These are phyloP conservation scores for Megacollybia marginata DNA, from an alignment of 768 basidiomycete genomes.

Conservation along the genomic window DNA sequence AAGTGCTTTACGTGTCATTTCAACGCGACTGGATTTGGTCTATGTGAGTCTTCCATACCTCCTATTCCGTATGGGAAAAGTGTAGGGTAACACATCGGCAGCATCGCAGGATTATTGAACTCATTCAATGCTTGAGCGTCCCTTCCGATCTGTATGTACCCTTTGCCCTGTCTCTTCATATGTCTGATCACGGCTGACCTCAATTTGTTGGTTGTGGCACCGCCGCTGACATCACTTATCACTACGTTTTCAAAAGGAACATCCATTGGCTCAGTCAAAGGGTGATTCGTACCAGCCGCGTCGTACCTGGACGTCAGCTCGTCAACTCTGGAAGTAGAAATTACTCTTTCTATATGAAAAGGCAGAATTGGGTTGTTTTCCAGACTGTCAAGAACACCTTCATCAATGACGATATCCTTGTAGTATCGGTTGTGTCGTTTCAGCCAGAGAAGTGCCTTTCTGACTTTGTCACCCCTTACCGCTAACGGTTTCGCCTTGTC, in stretches of 20 bases:
- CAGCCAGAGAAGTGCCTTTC: no score
- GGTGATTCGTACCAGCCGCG: background rate
- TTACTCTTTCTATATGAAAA: no score
- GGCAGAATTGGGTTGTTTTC: background rate
- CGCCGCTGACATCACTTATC: constrained; percentile 14
- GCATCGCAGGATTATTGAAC: background rate
- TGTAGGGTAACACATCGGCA: background rate
- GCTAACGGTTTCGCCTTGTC: no score
- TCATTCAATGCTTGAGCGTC: no score
- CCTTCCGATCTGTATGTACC: no score
- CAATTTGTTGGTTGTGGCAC: constrained; percentile 8
- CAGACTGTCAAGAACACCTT: background rate
- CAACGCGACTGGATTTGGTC: background rate
- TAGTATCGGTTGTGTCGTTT: no score
- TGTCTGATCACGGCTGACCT: constrained; percentile 15
- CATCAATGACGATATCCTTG: no score
- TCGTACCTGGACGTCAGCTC: background rate
- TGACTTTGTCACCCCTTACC: no score
- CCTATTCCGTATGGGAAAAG: background rate
- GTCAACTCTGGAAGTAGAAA: background rate
- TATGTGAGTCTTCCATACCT: background rate
- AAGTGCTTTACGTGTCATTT: background rate
- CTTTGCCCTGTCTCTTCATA: constrained; percentile 9
- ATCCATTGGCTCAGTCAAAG: no score
- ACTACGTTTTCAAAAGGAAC: constrained; percentile 1